Evolutionary conservation across 1,284 basidiomycete genomes (phyloP).

Genomic region (Mycosarcoma mackinlayi): DNA sequence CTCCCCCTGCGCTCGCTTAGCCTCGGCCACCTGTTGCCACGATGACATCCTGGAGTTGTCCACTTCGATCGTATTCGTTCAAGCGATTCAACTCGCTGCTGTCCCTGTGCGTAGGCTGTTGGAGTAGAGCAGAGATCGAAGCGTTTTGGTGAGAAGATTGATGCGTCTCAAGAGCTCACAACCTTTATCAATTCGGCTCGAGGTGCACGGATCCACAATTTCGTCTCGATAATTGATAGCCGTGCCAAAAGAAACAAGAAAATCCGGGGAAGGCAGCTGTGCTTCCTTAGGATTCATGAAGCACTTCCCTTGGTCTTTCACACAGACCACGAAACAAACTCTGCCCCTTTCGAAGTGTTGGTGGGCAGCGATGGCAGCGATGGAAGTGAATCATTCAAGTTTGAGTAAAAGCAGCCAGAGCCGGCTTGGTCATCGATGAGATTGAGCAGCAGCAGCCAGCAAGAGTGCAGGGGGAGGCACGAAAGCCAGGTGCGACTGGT

Average conservation of each 20-base stretch:
- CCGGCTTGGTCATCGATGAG: too few relatives aligned
- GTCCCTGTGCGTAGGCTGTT: too few relatives aligned
- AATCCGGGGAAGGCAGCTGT: background rate
- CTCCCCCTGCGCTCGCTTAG: constrained; percentile 43
- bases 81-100: too few relatives aligned
- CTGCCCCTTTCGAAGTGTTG: background rate
- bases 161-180: background rate
- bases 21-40: constrained; percentile 42
- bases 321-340: background rate
- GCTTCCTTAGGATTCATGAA: background rate
- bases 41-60: constrained; percentile 24
- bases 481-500: too few relatives aligned
- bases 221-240: background rate
- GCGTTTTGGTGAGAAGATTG: too few relatives aligned
- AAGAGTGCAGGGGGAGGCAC: too few relatives aligned
- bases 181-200: too few relatives aligned
- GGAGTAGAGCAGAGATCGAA: too few relatives aligned
- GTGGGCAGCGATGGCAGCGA: background rate
- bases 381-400: too few relatives aligned
- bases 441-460: too few relatives aligned
- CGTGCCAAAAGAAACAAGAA: background rate
- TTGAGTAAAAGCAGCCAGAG: too few relatives aligned
- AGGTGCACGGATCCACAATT: background rate
- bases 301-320: background rate
- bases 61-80: too few relatives aligned